Evolutionary conservation across 352 stramenopile genomes (phyloP).

Genomic region (Pythium oligandrum): DNA sequence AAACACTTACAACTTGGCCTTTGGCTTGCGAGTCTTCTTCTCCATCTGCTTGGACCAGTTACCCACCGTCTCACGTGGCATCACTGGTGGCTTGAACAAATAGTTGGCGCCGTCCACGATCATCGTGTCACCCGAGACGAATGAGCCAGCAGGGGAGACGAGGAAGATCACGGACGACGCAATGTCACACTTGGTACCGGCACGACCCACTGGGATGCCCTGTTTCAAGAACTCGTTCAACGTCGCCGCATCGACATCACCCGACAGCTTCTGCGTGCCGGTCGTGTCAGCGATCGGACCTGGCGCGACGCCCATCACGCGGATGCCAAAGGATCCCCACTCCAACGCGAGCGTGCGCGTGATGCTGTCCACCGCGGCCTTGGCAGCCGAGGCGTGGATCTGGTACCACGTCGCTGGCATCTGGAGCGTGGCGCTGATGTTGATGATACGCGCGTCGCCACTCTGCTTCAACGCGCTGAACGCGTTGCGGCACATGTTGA

Average conservation of each 20-base stretch:
- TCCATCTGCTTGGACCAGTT: slow-evolving; percentile 77
- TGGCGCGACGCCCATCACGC: slow-evolving; percentile 93
- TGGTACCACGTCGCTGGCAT: slow-evolving; percentile 92
- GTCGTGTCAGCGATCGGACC: slow-evolving; percentile 94
- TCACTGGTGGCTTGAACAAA: slow-evolving; percentile 66
- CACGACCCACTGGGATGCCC: slow-evolving; percentile 63
- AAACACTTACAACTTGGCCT: slow-evolving; percentile 39
- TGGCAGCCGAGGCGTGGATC: slow-evolving; percentile 93
- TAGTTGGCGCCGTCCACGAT: slow-evolving; percentile 85
- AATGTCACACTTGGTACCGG: slow-evolving; percentile 85
- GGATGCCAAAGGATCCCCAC: slow-evolving; percentile 93
- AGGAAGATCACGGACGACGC: slow-evolving; percentile 78
- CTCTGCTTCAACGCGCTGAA: slow-evolving; percentile 78
- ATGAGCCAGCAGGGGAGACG: slow-evolving; percentile 65
- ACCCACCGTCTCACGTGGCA: slow-evolving; percentile 67
- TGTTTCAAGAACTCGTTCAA: slow-evolving; percentile 42
- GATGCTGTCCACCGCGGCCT: slow-evolving; percentile 93
- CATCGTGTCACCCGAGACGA: slow-evolving; percentile 78
- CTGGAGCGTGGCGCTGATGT: slow-evolving; percentile 95
- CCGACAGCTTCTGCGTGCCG: slow-evolving; percentile 90
- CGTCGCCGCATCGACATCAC: slow-evolving; percentile 38
- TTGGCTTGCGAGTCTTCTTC: slow-evolving; percentile 54
- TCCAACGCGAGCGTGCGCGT: slow-evolving; percentile 94
- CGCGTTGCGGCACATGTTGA: slow-evolving; percentile 92
- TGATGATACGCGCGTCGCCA: slow-evolving; percentile 87